These are phyloP conservation scores for Diutina pseudorugosa DNA, from an alignment of 1,139 yeast species.

Conservation along the genomic window DNA sequence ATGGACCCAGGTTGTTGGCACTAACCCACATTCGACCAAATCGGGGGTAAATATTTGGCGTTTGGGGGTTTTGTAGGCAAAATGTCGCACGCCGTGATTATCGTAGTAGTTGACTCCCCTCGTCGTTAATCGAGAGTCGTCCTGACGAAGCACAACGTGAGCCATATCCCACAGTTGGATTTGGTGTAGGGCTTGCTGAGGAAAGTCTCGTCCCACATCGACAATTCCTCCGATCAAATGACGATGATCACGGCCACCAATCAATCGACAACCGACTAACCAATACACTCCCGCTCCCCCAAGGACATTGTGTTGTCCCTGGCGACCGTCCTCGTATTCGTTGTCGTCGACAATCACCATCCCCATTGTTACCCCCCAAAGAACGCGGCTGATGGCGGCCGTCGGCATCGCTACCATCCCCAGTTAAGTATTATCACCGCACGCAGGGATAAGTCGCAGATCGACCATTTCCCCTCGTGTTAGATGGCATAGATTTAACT, in stretches of 20 bases:
- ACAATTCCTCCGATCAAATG: slow-evolving; percentile 50
- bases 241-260: slow-evolving; percentile 25
- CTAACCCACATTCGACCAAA: slow-evolving; percentile 26
- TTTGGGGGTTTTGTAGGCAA: slow-evolving; percentile 42
- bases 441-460: too few species aligned
- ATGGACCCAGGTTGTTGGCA: slow-evolving; percentile 44
- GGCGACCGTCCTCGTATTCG: slow-evolving; percentile 33
- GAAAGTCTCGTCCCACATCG: slow-evolving; percentile 76
- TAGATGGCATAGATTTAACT: too few species aligned
- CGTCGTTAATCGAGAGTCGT: slow-evolving; percentile 48
- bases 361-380: slow-evolving; percentile 40
- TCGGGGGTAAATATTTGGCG: slow-evolving; percentile 53
- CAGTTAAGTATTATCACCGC: too few species aligned
- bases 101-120: slow-evolving; percentile 73
- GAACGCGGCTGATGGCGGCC: not conserved
- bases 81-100: slow-evolving; percentile 43
- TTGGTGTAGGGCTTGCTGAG: slow-evolving; percentile 29
- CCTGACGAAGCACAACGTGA: slow-evolving; percentile 43
- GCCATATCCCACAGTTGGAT: slow-evolving; percentile 46
- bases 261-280: slow-evolving; percentile 60
- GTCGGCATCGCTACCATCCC: not conserved
- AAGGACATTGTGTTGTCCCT: slow-evolving; percentile 39
- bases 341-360: slow-evolving; percentile 92
- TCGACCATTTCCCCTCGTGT: not conserved
- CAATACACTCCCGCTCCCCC: slow-evolving; percentile 93